Evolutionary conservation across 768 basidiomycete species (phyloP), one percentile per base, ranked within the genome.

Genomic region (Leccinum rimulosum): DNA sequence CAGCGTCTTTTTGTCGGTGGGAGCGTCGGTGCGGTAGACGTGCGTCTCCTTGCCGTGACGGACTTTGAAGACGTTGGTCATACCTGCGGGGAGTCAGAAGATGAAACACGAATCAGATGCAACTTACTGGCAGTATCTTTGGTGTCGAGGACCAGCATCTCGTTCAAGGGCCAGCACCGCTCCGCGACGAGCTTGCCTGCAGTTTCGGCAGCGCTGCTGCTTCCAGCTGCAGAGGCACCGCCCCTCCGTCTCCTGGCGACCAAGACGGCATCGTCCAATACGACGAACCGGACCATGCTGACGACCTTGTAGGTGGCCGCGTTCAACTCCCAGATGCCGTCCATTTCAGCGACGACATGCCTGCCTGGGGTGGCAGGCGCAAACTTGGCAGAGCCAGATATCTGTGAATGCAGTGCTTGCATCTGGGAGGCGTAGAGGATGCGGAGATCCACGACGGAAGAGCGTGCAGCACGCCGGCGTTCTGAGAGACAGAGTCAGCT

Each of bases 61-160:
- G 62, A 99, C 86, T 78, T 98, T 98, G 81, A 98, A 91, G 4
- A 98, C 95, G 66, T 98, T 97, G n/a, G 88, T 93, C 80, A 98
- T 88, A 52, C 76, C 88, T 85, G 52, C 17, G 54, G 40, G 53
- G 35, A 28, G 50, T 63, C 47, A 64, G 38, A 59, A 45, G 49
- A 50, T 7, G 45, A 52, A 54, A 48, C 1, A 12, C 7, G 4
- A 6, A 53, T 25, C 17, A 56, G 35, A 50, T n/a, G 14, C n/a
- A 15, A 64, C 87, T 63, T 58, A 95, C 95, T 88, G 6, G 93
- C 82, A 4, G 93, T 89, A 73, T 98, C 97, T 73, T 98, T 98
- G 35, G 96, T 93, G 72, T 99, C 97, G 19, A 96, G 81, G 0
- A 98, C 94, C 38, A 96, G 75, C 82, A 98, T 93, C 72, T 99